phyloP scores from a whole-genome alignment of 2,329 filamentous ascomycete species.

The Claviceps fusiformis region DNA sequence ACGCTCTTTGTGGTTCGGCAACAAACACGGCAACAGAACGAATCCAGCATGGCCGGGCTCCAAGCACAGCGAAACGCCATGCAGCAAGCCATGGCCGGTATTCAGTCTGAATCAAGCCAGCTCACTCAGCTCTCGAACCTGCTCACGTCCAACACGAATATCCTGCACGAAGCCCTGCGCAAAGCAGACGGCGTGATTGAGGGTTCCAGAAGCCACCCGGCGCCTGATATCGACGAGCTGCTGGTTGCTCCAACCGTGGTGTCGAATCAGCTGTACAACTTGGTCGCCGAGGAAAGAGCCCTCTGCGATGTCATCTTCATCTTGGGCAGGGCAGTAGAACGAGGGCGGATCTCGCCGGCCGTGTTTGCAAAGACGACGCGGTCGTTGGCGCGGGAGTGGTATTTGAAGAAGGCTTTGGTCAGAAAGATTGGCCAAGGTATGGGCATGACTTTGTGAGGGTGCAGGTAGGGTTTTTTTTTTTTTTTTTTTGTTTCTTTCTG shows the following conservation, averaged over 20 bases:
- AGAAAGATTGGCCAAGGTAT: slow-evolving; percentile 66
- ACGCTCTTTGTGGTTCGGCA: slow-evolving; percentile 57
- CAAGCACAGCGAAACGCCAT: slow-evolving; percentile 70
- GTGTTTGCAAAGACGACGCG: slow-evolving; percentile 69
- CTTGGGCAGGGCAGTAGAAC: slow-evolving; percentile 59
- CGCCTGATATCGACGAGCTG: slow-evolving; percentile 76
- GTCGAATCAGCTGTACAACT: slow-evolving; percentile 77
- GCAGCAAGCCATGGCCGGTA: slow-evolving; percentile 48
- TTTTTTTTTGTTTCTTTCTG: background rate
- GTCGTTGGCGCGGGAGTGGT: slow-evolving; percentile 64
- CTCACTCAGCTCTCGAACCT: slow-evolving; percentile 58
- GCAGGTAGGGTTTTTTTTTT: background rate
- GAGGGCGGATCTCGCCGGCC: slow-evolving; percentile 54
- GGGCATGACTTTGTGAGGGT: slow-evolving; percentile 37
- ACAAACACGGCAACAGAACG: slow-evolving; percentile 56
- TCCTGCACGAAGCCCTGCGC: slow-evolving; percentile 62
- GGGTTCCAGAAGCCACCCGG: slow-evolving; percentile 51
- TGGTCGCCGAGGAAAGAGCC: slow-evolving; percentile 79
- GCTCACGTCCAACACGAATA: slow-evolving; percentile 62
- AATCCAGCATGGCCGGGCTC: slow-evolving; percentile 60
- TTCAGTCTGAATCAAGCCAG: slow-evolving; percentile 61
- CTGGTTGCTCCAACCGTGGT: slow-evolving; percentile 90
- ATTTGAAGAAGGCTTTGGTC: slow-evolving; percentile 67
- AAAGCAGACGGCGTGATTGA: slow-evolving; percentile 69
- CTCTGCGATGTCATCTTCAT: slow-evolving; percentile 80